Percentiles rank a stretch among this genome's conserved stretches.
Evolutionary conservation across 768 basidiomycete genomes (phyloP).

Genomic region (Russula emetica): DNA sequence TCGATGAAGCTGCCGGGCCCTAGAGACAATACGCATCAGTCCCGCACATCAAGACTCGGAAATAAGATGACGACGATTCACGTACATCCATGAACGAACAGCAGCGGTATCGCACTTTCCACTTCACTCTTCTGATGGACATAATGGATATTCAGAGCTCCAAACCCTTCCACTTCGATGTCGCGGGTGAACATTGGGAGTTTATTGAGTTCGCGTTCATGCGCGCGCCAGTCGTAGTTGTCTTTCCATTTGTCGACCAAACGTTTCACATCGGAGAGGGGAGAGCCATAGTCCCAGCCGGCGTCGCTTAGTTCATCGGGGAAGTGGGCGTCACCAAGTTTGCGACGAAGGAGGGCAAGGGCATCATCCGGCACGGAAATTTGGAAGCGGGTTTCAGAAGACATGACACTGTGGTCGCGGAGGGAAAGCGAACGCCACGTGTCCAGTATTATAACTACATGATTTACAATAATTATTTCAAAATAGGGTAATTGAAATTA

Average conservation of each 20-base stretch:
- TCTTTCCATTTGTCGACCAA: slow-evolving; percentile 33
- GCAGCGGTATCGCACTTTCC: too few species aligned
- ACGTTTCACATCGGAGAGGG: slow-evolving; percentile 22
- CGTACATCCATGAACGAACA: too few species aligned
- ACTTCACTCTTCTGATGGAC: slow-evolving; percentile 37
- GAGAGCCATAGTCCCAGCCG: slow-evolving; percentile 46
- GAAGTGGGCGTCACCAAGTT: slow-evolving; percentile 45
- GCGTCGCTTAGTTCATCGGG: slow-evolving; percentile 58
- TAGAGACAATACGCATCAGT: too few species aligned
- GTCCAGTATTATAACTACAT: too few species aligned
- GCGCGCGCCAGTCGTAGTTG: slow-evolving; percentile 33
- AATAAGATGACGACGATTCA: too few species aligned
- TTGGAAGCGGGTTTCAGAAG: slow-evolving; percentile 42
- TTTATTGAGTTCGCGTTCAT: slow-evolving; percentile 35
- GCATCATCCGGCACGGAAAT: slow-evolving; percentile 44
- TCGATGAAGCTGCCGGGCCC: too few species aligned
- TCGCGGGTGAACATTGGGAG: slow-evolving; percentile 28
- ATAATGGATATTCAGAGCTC: slow-evolving; percentile 36
- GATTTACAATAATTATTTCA: too few species aligned
- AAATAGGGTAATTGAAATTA: too few species aligned
- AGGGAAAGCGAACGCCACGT: too few species aligned
- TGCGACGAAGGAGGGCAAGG: slow-evolving; percentile 41
- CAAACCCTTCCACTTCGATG: slow-evolving; percentile 35
- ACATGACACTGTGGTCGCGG: background rate
- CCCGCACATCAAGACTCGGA: too few species aligned